Conservation (phyloP, 148 eudicot species). For the Chenopodium suecicum region DNA sequence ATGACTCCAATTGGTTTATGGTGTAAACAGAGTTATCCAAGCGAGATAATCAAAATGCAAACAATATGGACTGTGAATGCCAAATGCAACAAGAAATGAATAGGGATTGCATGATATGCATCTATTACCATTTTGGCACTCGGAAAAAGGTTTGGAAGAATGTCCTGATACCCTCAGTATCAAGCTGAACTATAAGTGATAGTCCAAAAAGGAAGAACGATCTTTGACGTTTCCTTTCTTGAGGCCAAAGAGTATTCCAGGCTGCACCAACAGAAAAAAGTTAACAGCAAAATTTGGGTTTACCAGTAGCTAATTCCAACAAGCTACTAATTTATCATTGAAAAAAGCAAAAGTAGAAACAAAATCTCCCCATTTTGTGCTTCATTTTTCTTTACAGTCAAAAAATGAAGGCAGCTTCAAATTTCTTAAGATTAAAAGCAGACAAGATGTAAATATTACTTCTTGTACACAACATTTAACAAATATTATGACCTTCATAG, state of each 20-base stretch:
- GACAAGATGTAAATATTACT: too few species aligned
- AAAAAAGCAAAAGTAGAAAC: background rate
- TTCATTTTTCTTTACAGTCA: background rate
- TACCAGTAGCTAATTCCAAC: background rate
- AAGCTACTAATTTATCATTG: background rate
- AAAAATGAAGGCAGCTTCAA: background rate
- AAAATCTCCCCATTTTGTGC: background rate
- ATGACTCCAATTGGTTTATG: too few species aligned
- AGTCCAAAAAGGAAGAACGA: slow-evolving; percentile 94
- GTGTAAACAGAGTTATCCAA: background rate
- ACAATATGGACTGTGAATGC: background rate
- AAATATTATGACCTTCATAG: background rate
- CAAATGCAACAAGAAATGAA: slow-evolving; percentile 4
- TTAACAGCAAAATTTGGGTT: background rate
- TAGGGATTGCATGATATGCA: background rate
- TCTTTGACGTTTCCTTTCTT: slow-evolving; percentile 93
- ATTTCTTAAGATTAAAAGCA: too few species aligned
- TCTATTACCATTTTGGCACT: slow-evolving; percentile 77
- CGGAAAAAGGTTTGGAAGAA: slow-evolving; percentile 88
- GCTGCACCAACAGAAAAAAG: slow-evolving; percentile 44
- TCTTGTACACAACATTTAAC: background rate
- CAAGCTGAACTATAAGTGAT: slow-evolving; percentile 84
- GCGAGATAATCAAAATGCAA: background rate
- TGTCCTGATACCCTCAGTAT: slow-evolving; percentile 80
- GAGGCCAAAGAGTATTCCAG: slow-evolving; percentile 99